Conservation (phyloP, 441 rosid genomes). For the Viola pubescens region DNA sequence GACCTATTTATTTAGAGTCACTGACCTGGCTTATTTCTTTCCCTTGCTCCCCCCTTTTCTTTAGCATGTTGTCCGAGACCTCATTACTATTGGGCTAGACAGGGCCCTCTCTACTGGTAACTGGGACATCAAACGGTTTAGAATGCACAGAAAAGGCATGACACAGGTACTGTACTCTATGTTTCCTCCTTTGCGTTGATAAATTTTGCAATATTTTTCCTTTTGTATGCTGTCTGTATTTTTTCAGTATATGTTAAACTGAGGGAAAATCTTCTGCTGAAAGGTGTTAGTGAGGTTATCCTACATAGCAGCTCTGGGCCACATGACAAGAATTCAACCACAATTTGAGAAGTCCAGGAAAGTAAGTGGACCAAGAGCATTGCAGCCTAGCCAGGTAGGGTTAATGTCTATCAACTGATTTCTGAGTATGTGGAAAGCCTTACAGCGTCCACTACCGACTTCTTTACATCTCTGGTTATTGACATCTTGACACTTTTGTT, state of each 20-base stretch:
- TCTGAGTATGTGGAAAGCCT: background rate
- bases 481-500: conserved; percentile 16
- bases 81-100: conserved; percentile 58
- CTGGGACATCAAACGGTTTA: conserved; percentile 88
- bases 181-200: background rate
- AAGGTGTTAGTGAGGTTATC: conserved; percentile 81
- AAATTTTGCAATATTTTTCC: conserved; percentile 11
- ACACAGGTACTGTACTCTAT: conserved; percentile 52
- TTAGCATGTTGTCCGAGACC: conserved; percentile 40
- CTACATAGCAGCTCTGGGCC: conserved; percentile 74
- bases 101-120: conserved; percentile 95
- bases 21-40: background rate
- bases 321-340: conserved; percentile 73
- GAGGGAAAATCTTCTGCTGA: conserved; percentile 18
- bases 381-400: conserved; percentile 96
- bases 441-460: background rate
- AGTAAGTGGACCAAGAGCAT: conserved; percentile 99
- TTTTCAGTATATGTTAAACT: conserved; percentile 14
- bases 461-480: background rate
- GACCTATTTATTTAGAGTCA: background rate
- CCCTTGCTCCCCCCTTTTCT: conserved; percentile 5
- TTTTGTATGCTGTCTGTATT: conserved; percentile 10
- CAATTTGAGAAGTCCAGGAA: conserved; percentile 98
- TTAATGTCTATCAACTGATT: conserved; percentile 7
- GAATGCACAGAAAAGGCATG: conserved; percentile 96